Percentiles rank a stretch among this genome's conserved stretches.
phyloP scores from a whole-genome alignment of 345 rosid genomes.

The Lenwebbia sp. region DNA sequence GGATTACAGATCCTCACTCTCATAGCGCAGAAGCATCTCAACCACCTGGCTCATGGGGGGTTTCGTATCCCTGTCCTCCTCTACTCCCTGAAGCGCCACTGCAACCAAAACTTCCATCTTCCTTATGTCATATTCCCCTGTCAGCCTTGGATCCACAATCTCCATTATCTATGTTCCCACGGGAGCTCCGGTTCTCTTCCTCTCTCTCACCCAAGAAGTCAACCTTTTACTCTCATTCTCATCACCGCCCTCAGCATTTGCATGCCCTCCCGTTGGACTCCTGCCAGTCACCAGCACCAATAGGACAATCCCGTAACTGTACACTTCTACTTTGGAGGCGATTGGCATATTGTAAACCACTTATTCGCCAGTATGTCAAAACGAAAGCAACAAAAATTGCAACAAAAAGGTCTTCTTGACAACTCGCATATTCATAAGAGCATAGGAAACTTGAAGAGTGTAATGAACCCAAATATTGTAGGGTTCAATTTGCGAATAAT shows the following conservation, averaged over 20 bases:
- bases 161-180: background rate
- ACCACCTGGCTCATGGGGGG: slow-evolving; percentile 17
- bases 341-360: slow-evolving; percentile 7
- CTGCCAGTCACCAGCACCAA: slow-evolving; percentile 2
- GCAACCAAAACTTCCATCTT: slow-evolving; percentile 1
- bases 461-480: no score
- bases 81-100: slow-evolving; percentile 11
- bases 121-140: background rate
- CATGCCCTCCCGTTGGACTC: background rate
- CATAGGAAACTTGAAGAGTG: no score
- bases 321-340: slow-evolving; percentile 23
- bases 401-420: no score
- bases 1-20: no score
- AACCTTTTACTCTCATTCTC: background rate
- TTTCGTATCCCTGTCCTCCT: slow-evolving; percentile 5
- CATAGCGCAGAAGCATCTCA: slow-evolving; percentile 1
- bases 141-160: slow-evolving; percentile 5
- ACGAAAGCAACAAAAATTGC: no score
- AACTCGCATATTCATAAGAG: no score
- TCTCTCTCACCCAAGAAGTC: background rate
- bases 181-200: background rate
- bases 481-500: no score
- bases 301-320: slow-evolving; percentile 23
- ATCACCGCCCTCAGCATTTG: background rate
- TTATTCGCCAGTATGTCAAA: no score